Evolutionary conservation across 345 rosid genomes (phyloP), one percentile per base, ranked within the genome.

Genomic region (Carallia brachiata): DNA sequence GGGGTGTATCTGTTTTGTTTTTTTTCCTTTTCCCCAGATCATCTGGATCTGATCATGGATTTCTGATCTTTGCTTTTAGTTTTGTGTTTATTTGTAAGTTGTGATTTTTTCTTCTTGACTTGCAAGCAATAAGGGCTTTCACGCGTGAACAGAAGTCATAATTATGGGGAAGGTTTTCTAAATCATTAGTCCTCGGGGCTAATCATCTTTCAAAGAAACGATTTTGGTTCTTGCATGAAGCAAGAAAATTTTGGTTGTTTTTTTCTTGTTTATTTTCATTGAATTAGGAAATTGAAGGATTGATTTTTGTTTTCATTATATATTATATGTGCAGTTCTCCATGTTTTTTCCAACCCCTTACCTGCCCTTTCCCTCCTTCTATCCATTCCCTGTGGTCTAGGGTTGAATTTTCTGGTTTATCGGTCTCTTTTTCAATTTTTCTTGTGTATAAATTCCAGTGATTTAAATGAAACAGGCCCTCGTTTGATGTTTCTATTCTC

Each of bases 31-130:
- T 59, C 16, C 30, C 55, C 68, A 52, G 75, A 68, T 75, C 75
- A 53, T 16, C 62, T 68, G 59, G 79, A 75, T 75, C 80, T 50
- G 77, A 59, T 81, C 34, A 52, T 17, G 63, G 9, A 34, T 5
- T 73, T 65, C 12, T 65, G 31, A 17, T 18, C 44, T 61, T 36
- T 66, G 34, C 30, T 66, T 36, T 7, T 52, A 23, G 37, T 32
- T 50, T 6, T 53, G 16, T 32, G 19, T 13, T 16, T 34, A 36
- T 58, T 7, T 18, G 7, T 28, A 34, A 67, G 52, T n/a, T 54
- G 37, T 36, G 52, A 44, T 16, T 4, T 12, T 47, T 61, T 60
- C 34, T 66, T 28, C 31, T 5, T 67, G 34, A 61, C 39, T 61
- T 66, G 62, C 48, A 61, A 52, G 63, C 54, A 40, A 37, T 50